Conservation (phyloP, 139 green algal genomes). For the Tetradesmus lagerheimii region DNA sequence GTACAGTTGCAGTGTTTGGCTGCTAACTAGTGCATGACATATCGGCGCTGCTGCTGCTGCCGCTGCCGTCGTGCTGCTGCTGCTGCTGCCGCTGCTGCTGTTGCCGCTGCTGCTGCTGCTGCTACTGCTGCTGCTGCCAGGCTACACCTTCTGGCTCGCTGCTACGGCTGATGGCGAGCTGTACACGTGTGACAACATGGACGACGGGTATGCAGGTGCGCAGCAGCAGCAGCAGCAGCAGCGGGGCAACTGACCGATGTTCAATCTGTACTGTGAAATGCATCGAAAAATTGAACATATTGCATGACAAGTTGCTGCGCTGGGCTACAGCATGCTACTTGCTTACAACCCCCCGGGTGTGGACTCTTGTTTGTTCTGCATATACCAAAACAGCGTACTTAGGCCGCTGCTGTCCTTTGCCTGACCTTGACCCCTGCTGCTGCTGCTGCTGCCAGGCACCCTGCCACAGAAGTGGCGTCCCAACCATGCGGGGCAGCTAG, state of each 20-base stretch:
- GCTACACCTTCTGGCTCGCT: conserved; percentile 70
- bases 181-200: conserved; percentile 70
- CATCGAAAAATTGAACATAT: no score
- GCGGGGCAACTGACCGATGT: no score
- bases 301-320: no score
- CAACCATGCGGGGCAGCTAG: conserved; percentile 62
- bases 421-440: no score
- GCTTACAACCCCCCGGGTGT: no score
- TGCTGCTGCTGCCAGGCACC: conserved; percentile 51
- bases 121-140: conserved; percentile 47
- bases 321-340: no score
- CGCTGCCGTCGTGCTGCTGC: no score
- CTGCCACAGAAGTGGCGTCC: conserved; percentile 52
- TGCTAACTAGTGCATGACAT: background rate
- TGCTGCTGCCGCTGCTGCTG: background rate
- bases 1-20: no score
- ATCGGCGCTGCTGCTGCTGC: no score
- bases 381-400: no score
- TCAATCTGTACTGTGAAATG: no score
- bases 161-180: conserved; percentile 59
- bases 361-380: no score
- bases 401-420: background rate
- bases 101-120: background rate
- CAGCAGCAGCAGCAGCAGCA: background rate
- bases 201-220: conserved; percentile 54